Evolutionary conservation across 75 land plant genomes (phyloP), one percentile per base, ranked within the genome.

Genomic region (Sequoia sempervirens): DNA sequence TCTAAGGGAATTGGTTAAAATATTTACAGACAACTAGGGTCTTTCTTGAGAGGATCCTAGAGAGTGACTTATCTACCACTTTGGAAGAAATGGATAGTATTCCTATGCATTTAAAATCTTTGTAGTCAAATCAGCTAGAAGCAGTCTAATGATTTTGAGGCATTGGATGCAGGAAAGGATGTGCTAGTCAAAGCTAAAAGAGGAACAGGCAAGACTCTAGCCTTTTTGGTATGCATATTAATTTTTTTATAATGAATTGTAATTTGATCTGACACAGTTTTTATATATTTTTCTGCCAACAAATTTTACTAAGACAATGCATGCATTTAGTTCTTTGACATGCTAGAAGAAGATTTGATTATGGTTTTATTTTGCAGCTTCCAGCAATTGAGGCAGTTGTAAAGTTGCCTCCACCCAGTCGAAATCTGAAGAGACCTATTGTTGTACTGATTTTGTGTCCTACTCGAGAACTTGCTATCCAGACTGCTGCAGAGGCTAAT

Each of bases 321-420:
- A 70, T 28, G 15, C 73, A 70, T 11, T 70, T 28, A 70, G 73
- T 70, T 32, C 72, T 70, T 37, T 70, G 37, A 70, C 36, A 70
- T 70, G 36, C 36, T 32, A 32, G 37, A 30, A 70, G 73, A 70
- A 34, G 34, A 80, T 30, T 41, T 81, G 83, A 72, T 82, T 32
- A 70, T 70, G 73, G 36, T 70, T 70, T 70, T 70, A 37, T 47
- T 80, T 81, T 87, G 80, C 90, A 95, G 97, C 89, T 95, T 87
- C 97, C 97, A 85, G 91, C 95, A 50, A 93, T 93, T 86, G 95
- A 95, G 90, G 75, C 92, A 88, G 93, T 93, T 87, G 26, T 92
- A 61, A 90, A 91, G 82, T 91, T 92, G 14, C 43, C 53, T 37
- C 43, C 79, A 66, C 78, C 68, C 40, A 86, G 45, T 20, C 54